A percentile compares a stretch with the other conserved stretches of the same genome.
Conservation (phyloP, 176 grass and related monocot genomes). For the sorghum (Sorghum bicolor) region Sorghum_bicolor_NCBIv3 NC_012871.2:74368001-74368500, state of each 20-base stretch:
- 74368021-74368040: background rate
- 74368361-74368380: conserved; percentile 83
- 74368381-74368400: conserved; percentile 88
- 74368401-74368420: conserved; percentile 31
- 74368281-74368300: conserved; percentile 26
- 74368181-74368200: conserved; percentile 76
- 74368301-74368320: conserved; percentile 87
- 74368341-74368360: conserved; percentile 85
- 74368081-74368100: background rate
- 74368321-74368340: conserved; percentile 62
- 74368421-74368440: background rate
- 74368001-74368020: background rate
- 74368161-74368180: conserved; percentile 85
- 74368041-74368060: background rate
- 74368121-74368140: conserved; percentile 39
- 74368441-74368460: background rate
- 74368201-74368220: conserved; percentile 48
- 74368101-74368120: conserved; percentile 4
- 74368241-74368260: conserved; percentile 15
- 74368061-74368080: background rate
- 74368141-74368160: conserved; percentile 98
- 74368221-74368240: background rate
- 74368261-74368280: conserved; percentile 7
- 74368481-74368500: too few relatives aligned
- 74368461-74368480: too few relatives aligned